Base-by-base conservation (phyloP, 2,329 filamentous ascomycete genomes). In the Scedosporium aurantiacum region DNA sequence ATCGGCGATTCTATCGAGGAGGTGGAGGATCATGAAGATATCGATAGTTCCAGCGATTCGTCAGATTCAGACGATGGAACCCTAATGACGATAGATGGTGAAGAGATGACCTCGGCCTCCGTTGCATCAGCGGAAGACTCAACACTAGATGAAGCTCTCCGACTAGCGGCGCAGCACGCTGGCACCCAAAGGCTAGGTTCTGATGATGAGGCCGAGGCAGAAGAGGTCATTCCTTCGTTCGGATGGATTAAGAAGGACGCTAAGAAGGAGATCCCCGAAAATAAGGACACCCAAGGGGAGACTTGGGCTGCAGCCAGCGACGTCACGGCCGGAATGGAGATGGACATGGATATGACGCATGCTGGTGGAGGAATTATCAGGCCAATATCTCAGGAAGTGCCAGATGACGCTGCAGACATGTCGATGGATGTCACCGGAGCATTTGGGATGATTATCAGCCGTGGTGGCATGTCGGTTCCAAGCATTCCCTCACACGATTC, bases 361-460 rank as follows among this genome's bases (percentile, higher is more conserved):
- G 77, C 79, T 7, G 74, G 84, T 54, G 83, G 83, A 3, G 76
- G 79, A n/a, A 85, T 85, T 52, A 68, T 81, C 45, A 72, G 70
- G 64, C 25, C 78, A 18, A 32, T 40, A 12, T 14, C 12, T 50
- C 58, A 58, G 27, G 37, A 8, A 16, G 70, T 75, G 16, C 45
- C 54, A 10, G 67, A 70, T 2, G 76, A 80, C 25, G 80, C 82
- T 21, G 82, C 84, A 65, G 90, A 92, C 45, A 86, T 95, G 79
- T 94, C 90, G 23, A 97, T 97, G 93, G 93, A 97, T 67, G 90
- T 97, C 6, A 97, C 93, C 1, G 85, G 84, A 61, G 90, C 85
- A 7, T 79, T 96, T 60, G 93, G 93, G 7, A 83, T 87, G 2
- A 97, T 97, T 60, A 73, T 96, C 21, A 75, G 80, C 4, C 78